Evolutionary conservation across 176 grass and related monocot genomes (phyloP).

Genomic region (Carex parvula): DNA sequence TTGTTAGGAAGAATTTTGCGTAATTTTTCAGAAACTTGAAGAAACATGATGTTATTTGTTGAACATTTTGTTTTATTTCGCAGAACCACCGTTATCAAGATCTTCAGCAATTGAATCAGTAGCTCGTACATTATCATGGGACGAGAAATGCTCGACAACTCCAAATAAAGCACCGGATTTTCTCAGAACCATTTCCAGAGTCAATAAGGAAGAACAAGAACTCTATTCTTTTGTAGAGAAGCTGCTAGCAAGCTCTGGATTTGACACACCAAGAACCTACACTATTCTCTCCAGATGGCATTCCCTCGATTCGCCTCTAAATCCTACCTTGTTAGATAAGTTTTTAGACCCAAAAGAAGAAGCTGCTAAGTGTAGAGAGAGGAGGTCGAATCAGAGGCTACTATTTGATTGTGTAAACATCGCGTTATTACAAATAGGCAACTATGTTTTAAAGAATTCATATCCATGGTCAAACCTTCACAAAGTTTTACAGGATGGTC

Average conservation of each 20-base stretch:
- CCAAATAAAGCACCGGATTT: slow-evolving; percentile 2
- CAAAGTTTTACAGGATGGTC: slow-evolving; percentile 4
- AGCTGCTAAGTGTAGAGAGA: slow-evolving; percentile 60
- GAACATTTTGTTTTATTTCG: slow-evolving; percentile 32
- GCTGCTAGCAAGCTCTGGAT: slow-evolving; percentile 59
- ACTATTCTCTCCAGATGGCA: slow-evolving; percentile 61
- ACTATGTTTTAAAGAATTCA: slow-evolving; percentile 29
- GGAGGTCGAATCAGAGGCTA: slow-evolving; percentile 71
- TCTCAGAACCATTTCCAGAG: slow-evolving; percentile 19
- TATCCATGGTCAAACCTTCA: slow-evolving; percentile 41
- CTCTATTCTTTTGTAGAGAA: slow-evolving; percentile 52
- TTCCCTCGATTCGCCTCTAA: slow-evolving; percentile 54
- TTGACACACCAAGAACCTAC: slow-evolving; percentile 37
- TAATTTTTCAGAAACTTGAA: neutral
- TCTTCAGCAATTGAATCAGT: slow-evolving; percentile 43
- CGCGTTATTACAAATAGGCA: slow-evolving; percentile 55
- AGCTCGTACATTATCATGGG: slow-evolving; percentile 56
- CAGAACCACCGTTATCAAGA: slow-evolving; percentile 34
- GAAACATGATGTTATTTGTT: neutral
- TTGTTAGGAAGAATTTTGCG: slow-evolving; percentile 14
- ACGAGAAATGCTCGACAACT: slow-evolving; percentile 41
- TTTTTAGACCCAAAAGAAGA: slow-evolving; percentile 74
- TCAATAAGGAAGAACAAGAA: slow-evolving; percentile 45
- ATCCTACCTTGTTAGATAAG: slow-evolving; percentile 54
- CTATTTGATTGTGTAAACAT: slow-evolving; percentile 74